Percentiles rank a stretch among this genome's conserved stretches.
phyloP scores from a whole-genome alignment of 176 grass and related monocot species.

The Bonia amplexicaulis region DNA sequence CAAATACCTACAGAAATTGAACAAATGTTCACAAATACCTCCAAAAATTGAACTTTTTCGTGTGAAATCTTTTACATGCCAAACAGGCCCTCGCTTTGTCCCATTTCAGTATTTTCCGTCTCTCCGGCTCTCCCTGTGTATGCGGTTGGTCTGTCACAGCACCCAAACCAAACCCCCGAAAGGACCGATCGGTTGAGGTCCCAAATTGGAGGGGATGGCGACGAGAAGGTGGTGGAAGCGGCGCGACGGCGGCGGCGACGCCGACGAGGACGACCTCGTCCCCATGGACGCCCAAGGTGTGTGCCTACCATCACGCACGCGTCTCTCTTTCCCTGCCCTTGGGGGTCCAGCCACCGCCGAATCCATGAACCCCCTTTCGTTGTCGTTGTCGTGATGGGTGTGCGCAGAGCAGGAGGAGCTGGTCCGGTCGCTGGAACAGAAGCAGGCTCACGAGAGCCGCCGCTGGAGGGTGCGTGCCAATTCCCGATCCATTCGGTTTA shows the following conservation, averaged over 20 bases:
- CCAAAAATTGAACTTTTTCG: too few species aligned
- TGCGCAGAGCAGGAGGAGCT: constrained; percentile 87
- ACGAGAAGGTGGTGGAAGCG: constrained; percentile 69
- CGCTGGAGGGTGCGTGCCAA: constrained; percentile 62
- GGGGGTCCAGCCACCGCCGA: neutral
- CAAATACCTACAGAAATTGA: too few species aligned
- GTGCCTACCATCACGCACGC: neutral
- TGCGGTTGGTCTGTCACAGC: too few species aligned
- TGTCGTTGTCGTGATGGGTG: neutral
- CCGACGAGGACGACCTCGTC: constrained; percentile 40
- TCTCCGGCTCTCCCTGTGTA: too few species aligned
- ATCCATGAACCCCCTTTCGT: neutral
- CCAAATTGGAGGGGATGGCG: constrained; percentile 15
- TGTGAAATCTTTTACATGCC: too few species aligned
- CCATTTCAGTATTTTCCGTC: too few species aligned
- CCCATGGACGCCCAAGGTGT: constrained; percentile 83
- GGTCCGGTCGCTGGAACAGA: constrained; percentile 70
- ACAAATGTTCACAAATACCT: too few species aligned
- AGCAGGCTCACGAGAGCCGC: constrained; percentile 58
- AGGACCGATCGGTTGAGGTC: neutral
- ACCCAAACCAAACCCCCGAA: neutral
- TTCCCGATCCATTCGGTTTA: neutral
- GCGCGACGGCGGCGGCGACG: constrained; percentile 28
- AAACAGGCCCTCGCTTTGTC: too few species aligned
- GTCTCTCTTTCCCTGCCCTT: neutral